A percentile compares a stretch with the other conserved stretches of the same genome.
Conservation (phyloP, 768 basidiomycete genomes). For the Dentipellis sp. region DNA sequence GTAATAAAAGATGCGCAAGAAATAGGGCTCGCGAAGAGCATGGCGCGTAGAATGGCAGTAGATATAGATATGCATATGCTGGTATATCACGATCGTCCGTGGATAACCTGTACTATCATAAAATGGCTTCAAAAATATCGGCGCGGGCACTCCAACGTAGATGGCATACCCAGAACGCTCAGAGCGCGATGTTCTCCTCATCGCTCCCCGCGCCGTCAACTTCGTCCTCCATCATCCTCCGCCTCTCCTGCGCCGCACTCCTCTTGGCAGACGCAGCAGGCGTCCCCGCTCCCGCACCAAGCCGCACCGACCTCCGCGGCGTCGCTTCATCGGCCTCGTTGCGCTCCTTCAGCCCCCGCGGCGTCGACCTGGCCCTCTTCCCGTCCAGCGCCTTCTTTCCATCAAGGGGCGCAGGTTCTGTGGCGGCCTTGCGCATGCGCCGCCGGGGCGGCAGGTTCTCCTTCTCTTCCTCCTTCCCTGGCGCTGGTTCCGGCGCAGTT, state of each 20-base stretch:
- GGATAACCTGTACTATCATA: too few relatives aligned
- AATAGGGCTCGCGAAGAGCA: too few relatives aligned
- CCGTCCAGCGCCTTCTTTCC: neutral
- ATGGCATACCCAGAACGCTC: neutral
- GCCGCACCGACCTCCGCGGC: constrained; percentile 1
- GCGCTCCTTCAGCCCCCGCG: neutral
- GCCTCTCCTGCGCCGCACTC: neutral
- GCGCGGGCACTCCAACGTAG: too few relatives aligned
- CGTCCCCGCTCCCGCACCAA: neutral
- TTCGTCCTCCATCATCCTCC: neutral
- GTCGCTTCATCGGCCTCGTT: neutral
- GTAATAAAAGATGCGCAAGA: too few relatives aligned
- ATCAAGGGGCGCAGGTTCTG: neutral
- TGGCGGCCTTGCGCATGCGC: neutral
- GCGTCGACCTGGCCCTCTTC: neutral
- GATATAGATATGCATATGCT: too few relatives aligned
- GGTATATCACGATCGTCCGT: too few relatives aligned
- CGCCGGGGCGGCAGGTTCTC: constrained; percentile 13
- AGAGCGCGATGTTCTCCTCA: neutral
- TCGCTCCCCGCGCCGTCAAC: neutral
- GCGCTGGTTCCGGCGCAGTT: neutral
- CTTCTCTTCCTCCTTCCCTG: constrained; percentile 8
- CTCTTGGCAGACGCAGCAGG: neutral
- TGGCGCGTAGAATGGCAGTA: too few relatives aligned
- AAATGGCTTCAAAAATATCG: too few relatives aligned